Evolutionary conservation across 768 basidiomycete species (phyloP).

Genomic region (Tubosaeta brunneosetosa): DNA sequence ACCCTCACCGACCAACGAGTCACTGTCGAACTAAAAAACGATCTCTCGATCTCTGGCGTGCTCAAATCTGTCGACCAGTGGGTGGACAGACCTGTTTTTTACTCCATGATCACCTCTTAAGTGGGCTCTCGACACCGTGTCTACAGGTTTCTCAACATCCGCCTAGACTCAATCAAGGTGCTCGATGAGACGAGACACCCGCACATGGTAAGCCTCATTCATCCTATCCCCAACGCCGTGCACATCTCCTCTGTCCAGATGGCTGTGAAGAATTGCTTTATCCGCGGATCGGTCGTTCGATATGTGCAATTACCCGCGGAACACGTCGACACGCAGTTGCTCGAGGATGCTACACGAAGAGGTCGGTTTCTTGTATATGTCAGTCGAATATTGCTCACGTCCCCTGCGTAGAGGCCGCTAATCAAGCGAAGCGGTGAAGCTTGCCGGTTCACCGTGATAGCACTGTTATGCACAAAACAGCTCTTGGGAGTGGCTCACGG

Average conservation of each 20-base stretch:
- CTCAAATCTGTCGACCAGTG: conserved; percentile 98
- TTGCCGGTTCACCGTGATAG: too few species aligned
- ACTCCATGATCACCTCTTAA: conserved; percentile 1
- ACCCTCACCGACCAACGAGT: conserved; percentile 97
- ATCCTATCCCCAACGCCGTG: neutral
- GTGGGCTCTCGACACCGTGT: neutral
- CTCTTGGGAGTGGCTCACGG: neutral
- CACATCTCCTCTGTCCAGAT: conserved; percentile 49
- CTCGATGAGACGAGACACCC: conserved; percentile 91
- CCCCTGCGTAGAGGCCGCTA: conserved; percentile 34
- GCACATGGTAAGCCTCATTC: conserved; percentile 71
- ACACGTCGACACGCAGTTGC: conserved; percentile 88
- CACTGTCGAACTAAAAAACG: conserved; percentile 97
- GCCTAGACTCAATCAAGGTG: conserved; percentile 90
- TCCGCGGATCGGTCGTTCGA: conserved; percentile 95
- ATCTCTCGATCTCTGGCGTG: conserved; percentile 91
- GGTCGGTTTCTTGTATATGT: conserved; percentile 44
- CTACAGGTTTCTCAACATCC: conserved; percentile 87
- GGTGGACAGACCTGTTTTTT: conserved; percentile 25
- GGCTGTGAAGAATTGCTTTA: conserved; percentile 99
- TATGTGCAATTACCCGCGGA: conserved; percentile 93
- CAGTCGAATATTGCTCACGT: conserved; percentile 1
- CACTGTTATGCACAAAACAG: too few species aligned
- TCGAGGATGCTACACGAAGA: conserved; percentile 96
- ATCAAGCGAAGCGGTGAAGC: conserved; percentile 36